phyloP scores from a whole-genome alignment of 2,329 filamentous ascomycete genomes.

The Epichloe sp. region DNA sequence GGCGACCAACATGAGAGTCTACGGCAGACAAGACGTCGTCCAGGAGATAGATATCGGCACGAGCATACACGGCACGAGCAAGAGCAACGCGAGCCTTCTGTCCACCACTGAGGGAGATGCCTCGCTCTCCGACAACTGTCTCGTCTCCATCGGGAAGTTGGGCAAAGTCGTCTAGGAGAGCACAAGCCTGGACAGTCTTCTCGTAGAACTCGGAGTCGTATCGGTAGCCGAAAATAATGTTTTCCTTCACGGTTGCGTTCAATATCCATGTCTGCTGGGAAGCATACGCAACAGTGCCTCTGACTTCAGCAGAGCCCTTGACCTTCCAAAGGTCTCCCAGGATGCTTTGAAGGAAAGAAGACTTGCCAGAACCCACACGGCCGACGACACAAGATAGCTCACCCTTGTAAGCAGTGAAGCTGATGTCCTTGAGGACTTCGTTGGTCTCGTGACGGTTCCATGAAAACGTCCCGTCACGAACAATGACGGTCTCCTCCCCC shows the following conservation, averaged over 20 bases:
- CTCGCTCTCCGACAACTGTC: slow-evolving; percentile 90
- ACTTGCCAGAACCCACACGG: slow-evolving; percentile 89
- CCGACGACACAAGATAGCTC: slow-evolving; percentile 89
- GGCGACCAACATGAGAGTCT: slow-evolving; percentile 92
- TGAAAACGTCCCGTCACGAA: slow-evolving; percentile 79
- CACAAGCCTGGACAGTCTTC: slow-evolving; percentile 81
- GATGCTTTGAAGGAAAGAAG: slow-evolving; percentile 76
- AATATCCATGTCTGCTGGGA: slow-evolving; percentile 92
- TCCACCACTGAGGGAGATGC: slow-evolving; percentile 89
- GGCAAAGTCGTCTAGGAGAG: slow-evolving; percentile 77
- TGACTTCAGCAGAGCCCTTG: slow-evolving; percentile 68
- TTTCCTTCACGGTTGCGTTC: slow-evolving; percentile 94
- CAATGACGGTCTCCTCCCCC: slow-evolving; percentile 81
- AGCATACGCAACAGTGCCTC: slow-evolving; percentile 79
- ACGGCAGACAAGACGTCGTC: slow-evolving; percentile 93
- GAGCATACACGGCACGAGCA: slow-evolving; percentile 86
- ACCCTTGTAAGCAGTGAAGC: slow-evolving; percentile 81
- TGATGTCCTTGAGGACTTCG: slow-evolving; percentile 65
- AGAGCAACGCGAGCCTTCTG: slow-evolving; percentile 91
- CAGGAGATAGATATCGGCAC: slow-evolving; percentile 90
- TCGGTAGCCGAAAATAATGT: slow-evolving; percentile 90
- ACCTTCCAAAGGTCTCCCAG: slow-evolving; percentile 88
- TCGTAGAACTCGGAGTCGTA: slow-evolving; percentile 94
- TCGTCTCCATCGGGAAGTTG: slow-evolving; percentile 91
- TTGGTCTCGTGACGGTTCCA: slow-evolving; percentile 77